These are phyloP conservation scores for Globisporangium abappressorium DNA, from an alignment of 352 stramenopile species.

Conservation along the genomic window DNA sequence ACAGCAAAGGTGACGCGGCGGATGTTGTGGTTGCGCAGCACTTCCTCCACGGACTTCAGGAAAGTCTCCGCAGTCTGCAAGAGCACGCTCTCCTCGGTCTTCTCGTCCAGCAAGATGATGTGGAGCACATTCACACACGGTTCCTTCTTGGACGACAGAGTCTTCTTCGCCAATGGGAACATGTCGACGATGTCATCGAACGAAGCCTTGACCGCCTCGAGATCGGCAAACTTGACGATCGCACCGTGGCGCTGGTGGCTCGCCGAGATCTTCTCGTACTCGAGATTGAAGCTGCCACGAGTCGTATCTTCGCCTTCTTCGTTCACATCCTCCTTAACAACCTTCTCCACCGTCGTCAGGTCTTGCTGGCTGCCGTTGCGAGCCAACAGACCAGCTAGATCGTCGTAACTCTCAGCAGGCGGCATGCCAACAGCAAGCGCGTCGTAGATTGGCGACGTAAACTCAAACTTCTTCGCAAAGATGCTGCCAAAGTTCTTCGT, in stretches of 20 bases:
- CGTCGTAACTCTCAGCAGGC: conserved; percentile 80
- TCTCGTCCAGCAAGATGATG: conserved; percentile 73
- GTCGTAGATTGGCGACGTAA: conserved; percentile 80
- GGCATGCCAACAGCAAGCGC: conserved; percentile 70
- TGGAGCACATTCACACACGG: conserved; percentile 83
- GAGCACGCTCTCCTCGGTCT: conserved; percentile 50
- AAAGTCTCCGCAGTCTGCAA: conserved; percentile 56
- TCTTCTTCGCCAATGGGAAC: conserved; percentile 69
- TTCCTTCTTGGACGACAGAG: conserved; percentile 61
- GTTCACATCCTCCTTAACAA: conserved; percentile 22
- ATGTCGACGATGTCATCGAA: conserved; percentile 68
- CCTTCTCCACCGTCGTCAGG: conserved; percentile 22
- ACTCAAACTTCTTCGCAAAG: conserved; percentile 86
- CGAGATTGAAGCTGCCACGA: conserved; percentile 44
- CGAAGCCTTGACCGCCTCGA: conserved; percentile 74
- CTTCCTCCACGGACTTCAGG: conserved; percentile 57
- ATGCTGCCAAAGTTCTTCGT: conserved; percentile 54
- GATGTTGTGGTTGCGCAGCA: conserved; percentile 73
- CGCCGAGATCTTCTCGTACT: conserved; percentile 76
- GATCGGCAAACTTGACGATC: conserved; percentile 84
- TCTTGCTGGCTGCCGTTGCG: conserved; percentile 54
- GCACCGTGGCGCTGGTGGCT: conserved; percentile 73
- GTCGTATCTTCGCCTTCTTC: conserved; percentile 19
- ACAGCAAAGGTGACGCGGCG: conserved; percentile 88
- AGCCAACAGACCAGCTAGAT: conserved; percentile 67